A percentile compares a stretch with the other conserved stretches of the same genome.
phyloP scores from a whole-genome alignment of 2,329 filamentous ascomycete species.

The Pyricularia grisea region DNA sequence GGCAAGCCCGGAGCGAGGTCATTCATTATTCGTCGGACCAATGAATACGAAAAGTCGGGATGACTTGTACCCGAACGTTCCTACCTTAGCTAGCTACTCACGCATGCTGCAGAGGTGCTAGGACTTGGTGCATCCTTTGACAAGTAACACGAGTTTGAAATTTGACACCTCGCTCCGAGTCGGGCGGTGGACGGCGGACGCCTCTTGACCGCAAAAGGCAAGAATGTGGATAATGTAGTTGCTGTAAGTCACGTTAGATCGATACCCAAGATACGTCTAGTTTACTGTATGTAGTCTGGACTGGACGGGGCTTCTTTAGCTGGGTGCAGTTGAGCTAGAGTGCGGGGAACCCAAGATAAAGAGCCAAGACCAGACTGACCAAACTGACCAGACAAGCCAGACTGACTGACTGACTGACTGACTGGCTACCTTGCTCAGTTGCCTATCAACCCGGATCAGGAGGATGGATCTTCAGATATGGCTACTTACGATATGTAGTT shows the following conservation, averaged over 20 bases:
- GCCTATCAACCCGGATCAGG: neutral
- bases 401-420: no score
- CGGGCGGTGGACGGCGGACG: neutral
- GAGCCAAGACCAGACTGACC: neutral
- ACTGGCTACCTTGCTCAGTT: neutral
- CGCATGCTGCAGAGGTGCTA: neutral
- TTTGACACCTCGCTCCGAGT: neutral
- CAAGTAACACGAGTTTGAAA: neutral
- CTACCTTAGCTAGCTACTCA: neutral
- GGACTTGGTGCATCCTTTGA: neutral
- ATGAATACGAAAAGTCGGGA: neutral
- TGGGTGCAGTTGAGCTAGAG: neutral
- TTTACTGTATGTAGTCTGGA: neutral
- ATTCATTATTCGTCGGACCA: neutral
- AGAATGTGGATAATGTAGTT: neutral
- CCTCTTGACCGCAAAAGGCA: neutral
- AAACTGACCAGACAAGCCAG: no score
- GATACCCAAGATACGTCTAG: neutral
- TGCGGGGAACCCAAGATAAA: neutral
- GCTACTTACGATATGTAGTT: neutral
- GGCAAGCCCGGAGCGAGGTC: neutral
- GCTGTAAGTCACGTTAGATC: no score
- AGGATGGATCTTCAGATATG: neutral
- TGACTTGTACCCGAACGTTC: neutral
- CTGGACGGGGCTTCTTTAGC: neutral